Evolutionary conservation across 2,329 filamentous ascomycete genomes (phyloP).

Genomic region (Fusarium sp.): DNA sequence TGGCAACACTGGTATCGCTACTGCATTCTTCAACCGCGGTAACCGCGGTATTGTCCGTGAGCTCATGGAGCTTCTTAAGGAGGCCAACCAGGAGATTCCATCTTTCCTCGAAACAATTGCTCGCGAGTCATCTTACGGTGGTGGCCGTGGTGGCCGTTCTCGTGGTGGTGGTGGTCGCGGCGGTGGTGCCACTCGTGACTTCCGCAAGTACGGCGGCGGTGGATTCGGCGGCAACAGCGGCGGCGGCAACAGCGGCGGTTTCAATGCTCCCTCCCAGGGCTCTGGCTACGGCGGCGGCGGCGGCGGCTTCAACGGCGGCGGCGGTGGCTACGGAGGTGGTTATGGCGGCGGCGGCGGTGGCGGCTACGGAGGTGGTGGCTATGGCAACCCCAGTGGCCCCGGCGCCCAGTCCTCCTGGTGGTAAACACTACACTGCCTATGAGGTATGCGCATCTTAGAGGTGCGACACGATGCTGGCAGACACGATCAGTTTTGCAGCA

Average conservation of each 20-base stretch:
- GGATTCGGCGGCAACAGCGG: conserved; percentile 56
- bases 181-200: conserved; percentile 82
- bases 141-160: conserved; percentile 68
- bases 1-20: conserved; percentile 97
- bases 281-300: conserved; percentile 57
- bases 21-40: conserved; percentile 99
- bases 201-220: conserved; percentile 80
- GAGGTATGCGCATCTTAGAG: conserved; percentile 13
- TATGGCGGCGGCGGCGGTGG: conserved; percentile 56
- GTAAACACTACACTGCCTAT: conserved; percentile 55
- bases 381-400: conserved; percentile 76
- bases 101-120: conserved; percentile 96
- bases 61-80: conserved; percentile 96
- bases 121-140: conserved; percentile 88
- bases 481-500: conserved; percentile 27
- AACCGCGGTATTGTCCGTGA: conserved; percentile 98
- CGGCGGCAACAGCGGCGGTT: conserved; percentile 54
- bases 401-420: conserved; percentile 77
- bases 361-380: conserved; percentile 59
- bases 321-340: conserved; percentile 72
- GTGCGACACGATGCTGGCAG: conserved; percentile 40
- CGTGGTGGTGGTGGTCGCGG: conserved; percentile 70
- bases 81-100: conserved; percentile 97
- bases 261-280: conserved; percentile 49
- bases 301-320: conserved; percentile 61